Base-by-base conservation (phyloP, 805 yeast genomes). In the Sporopachydermia quercuum region DNA sequence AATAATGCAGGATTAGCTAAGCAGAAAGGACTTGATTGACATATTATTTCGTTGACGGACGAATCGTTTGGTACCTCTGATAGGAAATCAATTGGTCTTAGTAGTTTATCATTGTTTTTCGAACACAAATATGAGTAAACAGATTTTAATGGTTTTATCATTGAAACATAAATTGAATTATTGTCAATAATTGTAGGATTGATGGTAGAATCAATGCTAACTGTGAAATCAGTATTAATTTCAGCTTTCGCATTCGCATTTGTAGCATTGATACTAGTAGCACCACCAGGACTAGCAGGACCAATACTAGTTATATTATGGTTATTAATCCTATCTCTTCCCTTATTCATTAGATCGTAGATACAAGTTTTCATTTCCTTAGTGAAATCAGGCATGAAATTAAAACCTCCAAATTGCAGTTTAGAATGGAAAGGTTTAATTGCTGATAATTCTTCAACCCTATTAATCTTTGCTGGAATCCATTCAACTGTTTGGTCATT, bases 1-100 rank as follows among this genome's bases (percentile, higher is more conserved):
- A 58, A 58, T 34, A 58, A 42, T 2, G 59, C 55, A 4, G 59
- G 49, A 44, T 58, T 57, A 35, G 52, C 50, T 5, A 50, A 42
- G 5, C 57, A 57, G 39, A 56, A 57, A 5, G 63, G 62, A 14
- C 30, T 23, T 23, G 30, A 23, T 8, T 23, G n/a, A n/a, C 30
- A 23, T 23, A 23, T 23, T 23, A 23, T 8, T 8, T 8, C 8
- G 30, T 8, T 23, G 13, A n/a, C 30, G n/a, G 30, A n/a, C 30
- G 8, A 8, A 8, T 8, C 8, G n/a, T 8, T 23, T 23, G 30
- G 30, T 8, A n/a, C 8, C 13, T 23, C 30, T 8, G 13, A 8
- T 8, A 23, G 8, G 30, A 23, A n/a, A 8, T 23, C 13, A n/a
- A 23, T 23, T 8, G 30, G 30, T 8, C 30, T 8, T n/a, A 23